Conservation (phyloP, 345 rosid genomes). For the Adansonia digitata region DNA sequence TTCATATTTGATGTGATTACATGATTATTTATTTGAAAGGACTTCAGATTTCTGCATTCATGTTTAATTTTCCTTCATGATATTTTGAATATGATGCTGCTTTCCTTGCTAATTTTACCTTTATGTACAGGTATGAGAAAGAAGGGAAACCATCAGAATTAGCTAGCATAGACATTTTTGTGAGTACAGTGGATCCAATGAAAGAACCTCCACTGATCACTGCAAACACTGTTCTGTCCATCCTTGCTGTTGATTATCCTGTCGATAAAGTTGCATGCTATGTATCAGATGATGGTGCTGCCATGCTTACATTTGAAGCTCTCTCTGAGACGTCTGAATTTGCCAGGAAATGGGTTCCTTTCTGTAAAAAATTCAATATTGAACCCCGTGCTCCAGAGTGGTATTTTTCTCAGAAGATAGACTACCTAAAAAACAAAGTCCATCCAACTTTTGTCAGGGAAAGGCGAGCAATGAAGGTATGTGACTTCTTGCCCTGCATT, state of each 20-base stretch:
- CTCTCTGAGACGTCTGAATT: constrained; percentile 97
- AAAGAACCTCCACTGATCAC: constrained; percentile 98
- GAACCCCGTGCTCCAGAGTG: constrained; percentile 99
- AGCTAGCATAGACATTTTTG: constrained; percentile 73
- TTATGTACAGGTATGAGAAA: constrained; percentile 74
- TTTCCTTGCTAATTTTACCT: background rate
- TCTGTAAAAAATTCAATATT: constrained; percentile 79
- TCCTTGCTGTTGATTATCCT: constrained; percentile 97
- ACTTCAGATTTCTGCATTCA: background rate
- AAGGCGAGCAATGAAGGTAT: constrained; percentile 94
- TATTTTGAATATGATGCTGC: background rate
- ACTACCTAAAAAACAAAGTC: constrained; percentile 88
- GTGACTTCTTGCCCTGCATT: constrained; percentile 13
- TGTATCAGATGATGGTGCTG: constrained; percentile 99
- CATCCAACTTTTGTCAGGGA: constrained; percentile 91
- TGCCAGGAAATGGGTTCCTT: constrained; percentile 97
- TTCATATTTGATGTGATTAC: background rate
- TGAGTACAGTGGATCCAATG: constrained; percentile 96
- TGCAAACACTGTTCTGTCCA: constrained; percentile 94
- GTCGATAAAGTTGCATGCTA: constrained; percentile 92
- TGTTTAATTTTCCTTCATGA: constrained; percentile 1
- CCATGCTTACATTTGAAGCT: constrained; percentile 99
- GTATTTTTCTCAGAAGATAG: constrained; percentile 93
- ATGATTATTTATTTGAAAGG: constrained; percentile 3
- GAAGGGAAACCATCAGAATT: constrained; percentile 93